These are phyloP conservation scores for Trichosporon ovoides DNA, from an alignment of 1,284 basidiomycete genomes.

Conservation along the genomic window DNA sequence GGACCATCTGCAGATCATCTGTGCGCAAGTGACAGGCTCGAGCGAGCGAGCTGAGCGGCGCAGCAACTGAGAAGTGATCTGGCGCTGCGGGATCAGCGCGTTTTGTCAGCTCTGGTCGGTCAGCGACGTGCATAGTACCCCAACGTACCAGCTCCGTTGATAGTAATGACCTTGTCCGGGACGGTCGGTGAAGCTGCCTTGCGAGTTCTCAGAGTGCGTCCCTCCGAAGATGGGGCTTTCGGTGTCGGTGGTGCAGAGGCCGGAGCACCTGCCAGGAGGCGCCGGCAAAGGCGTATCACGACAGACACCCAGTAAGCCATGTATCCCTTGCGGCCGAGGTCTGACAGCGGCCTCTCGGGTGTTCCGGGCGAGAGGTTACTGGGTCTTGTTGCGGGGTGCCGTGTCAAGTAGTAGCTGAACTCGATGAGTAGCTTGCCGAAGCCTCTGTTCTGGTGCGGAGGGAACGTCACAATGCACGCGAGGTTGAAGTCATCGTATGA, in stretches of 20 bases:
- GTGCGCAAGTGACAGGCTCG: slow-evolving; percentile 71
- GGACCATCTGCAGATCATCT: slow-evolving; percentile 81
- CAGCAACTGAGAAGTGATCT: slow-evolving; percentile 52
- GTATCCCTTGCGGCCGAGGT: slow-evolving; percentile 85
- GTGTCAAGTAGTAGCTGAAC: slow-evolving; percentile 92
- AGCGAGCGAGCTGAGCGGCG: slow-evolving; percentile 67
- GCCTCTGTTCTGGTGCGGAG: slow-evolving; percentile 82
- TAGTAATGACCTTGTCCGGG: slow-evolving; percentile 12
- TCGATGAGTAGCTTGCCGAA: slow-evolving; percentile 97
- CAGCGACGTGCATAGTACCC: background rate
- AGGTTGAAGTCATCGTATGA: slow-evolving; percentile 97
- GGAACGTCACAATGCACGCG: slow-evolving; percentile 92
- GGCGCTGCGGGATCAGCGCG: background rate
- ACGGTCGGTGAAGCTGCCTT: slow-evolving; percentile 8
- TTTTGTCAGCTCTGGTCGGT: slow-evolving; percentile 13
- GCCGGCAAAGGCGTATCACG: slow-evolving; percentile 76
- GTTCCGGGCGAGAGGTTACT: slow-evolving; percentile 72
- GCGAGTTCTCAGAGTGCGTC: slow-evolving; percentile 21
- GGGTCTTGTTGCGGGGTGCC: slow-evolving; percentile 47
- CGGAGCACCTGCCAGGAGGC: slow-evolving; percentile 33
- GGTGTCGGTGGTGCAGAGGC: background rate
- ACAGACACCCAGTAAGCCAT: slow-evolving; percentile 85
- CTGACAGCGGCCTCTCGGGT: slow-evolving; percentile 90
- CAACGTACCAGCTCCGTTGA: slow-evolving; percentile 27
- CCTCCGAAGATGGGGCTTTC: slow-evolving; percentile 7